Evolutionary conservation across 768 basidiomycete species (phyloP).

Genomic region (Pleurotus tuoliensis): DNA sequence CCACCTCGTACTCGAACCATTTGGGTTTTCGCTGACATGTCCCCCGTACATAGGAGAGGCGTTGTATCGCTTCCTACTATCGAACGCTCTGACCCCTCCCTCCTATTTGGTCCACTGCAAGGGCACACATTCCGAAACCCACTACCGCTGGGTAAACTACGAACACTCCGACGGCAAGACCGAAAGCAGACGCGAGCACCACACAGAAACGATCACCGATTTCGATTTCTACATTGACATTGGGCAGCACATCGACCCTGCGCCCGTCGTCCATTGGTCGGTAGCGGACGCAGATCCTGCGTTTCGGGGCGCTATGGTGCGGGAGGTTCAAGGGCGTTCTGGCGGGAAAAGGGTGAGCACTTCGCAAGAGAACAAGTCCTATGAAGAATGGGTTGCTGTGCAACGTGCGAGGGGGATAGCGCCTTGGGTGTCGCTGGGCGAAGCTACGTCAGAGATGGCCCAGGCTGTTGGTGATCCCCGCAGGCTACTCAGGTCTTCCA

Average conservation of each 20-base stretch:
- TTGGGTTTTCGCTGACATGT: background rate
- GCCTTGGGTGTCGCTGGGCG: conserved; percentile 32
- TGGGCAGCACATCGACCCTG: conserved; percentile 33
- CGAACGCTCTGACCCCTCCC: conserved; percentile 46
- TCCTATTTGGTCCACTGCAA: conserved; percentile 40
- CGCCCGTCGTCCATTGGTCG: conserved; percentile 47
- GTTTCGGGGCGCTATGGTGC: conserved; percentile 60
- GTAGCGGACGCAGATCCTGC: conserved; percentile 60
- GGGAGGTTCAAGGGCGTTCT: conserved; percentile 42
- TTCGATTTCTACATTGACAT: conserved; percentile 69
- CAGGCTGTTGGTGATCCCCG: conserved; percentile 10
- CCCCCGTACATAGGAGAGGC: conserved; percentile 35
- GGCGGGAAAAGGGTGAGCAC: conserved; percentile 35
- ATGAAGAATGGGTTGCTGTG: conserved; percentile 39
- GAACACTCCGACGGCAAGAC: conserved; percentile 30
- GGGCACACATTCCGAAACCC: conserved; percentile 56
- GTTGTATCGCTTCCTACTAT: conserved; percentile 69
- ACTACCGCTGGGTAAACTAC: conserved; percentile 40
- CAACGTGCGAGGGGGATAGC: conserved; percentile 45
- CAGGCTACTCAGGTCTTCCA: conserved; percentile 45
- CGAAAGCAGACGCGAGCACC: conserved; percentile 38
- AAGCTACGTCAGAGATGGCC: conserved; percentile 14
- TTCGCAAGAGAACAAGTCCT: conserved; percentile 37
- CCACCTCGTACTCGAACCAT: background rate
- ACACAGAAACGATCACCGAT: conserved; percentile 58